Evolutionary conservation across 805 yeast species (phyloP), one percentile per base, ranked within the genome.

Genomic region (Candida gorgasii): DNA sequence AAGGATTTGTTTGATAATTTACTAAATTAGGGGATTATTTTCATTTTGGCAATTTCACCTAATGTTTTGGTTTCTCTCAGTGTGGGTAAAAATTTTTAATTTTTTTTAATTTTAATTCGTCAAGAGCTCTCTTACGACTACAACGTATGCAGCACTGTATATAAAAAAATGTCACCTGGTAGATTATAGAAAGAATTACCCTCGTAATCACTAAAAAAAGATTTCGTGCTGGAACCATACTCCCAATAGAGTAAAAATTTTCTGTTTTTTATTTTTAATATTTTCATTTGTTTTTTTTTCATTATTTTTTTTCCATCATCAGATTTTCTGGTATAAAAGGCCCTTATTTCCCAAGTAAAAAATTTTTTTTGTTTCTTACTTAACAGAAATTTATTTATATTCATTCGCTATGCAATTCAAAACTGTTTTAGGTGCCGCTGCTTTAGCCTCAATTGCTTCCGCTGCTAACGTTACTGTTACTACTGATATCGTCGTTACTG

Each of bases 401-500:
- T 32, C 51, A 45, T 48, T 48, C 51, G 51, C 51, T 48, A 65
- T 65, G 69, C 69, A 64, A 61, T 65, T 65, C 63, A 57, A 66
- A 54, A 58, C 58, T 47, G 57, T 62, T 51, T 45, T 58, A 43
- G 55, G 55, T 51, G 61, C 65, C 51, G 59, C 75, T 47, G 72
- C 76, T 58, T 55, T 70, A 46, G 76, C 76, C 50, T 56, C 69
- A 46, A 52, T 61, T 47, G 75, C 62, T 51, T 68, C 70, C 61
- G 67, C 76, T 45, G 58, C 55, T 46, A 72, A 75, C 68, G 67
- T 71, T 52, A 66, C 78, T 50, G 71, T 77, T 60, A 61, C 74
- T 64, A 70, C 78, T 52, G 75, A 76, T 50, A 54, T 66, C 43
- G 82, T 80, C 49, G 87, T 84, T 60, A 80, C 87, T 58, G 83